Evolutionary conservation across 2,329 filamentous ascomycete genomes (phyloP), one percentile per base, ranked within the genome.

Genomic region (Neoarthrinium moseri): DNA sequence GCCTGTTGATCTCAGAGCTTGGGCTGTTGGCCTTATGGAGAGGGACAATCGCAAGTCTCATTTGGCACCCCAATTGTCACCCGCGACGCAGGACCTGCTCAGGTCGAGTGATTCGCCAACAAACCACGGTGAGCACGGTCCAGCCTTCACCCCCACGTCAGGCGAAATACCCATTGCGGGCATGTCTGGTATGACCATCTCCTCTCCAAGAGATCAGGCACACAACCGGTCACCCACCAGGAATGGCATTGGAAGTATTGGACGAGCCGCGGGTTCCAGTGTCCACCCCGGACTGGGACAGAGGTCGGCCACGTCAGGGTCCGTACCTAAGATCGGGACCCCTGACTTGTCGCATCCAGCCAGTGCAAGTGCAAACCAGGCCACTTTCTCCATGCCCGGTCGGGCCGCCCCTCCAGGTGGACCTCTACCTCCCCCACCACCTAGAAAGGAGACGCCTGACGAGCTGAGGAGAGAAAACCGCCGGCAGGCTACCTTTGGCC

Each of bases 41-140:
- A 84, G 86, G 57, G 89, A 96, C 67, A 96, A 96, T 68, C 89
- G 94, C 64, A 96, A 95, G 68, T 96, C 91, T 22, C 92, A 96
- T 64, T 79, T 96, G 29, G 88, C 85, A 13, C 90, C 91, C 26
- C 85, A 88, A 59, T 74, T 88, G 33, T 89, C 87, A 10, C 89
- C 91, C 1, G 81, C 87, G 7, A 89, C 88, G 2, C 84, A 89
- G 61, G 86, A 89, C 10, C 77, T 92, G 26, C 77, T 91, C 38
- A 82, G 86, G 48, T 78, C 78, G 21, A 75, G 70, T 55, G 81
- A 84, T 56, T 84, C 81, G 10, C 79, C 82, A 6, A 80, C 72
- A 49, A 65, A 73, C 40, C 70, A 74, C 39, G 69, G 70, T 37
- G 72, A 72, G 45, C 68, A 71, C 43, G 60, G 56, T 46, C 70